A percentile compares a stretch with the other conserved stretches of the same genome.
phyloP scores from a whole-genome alignment of 306 rosid genomes.

The Castanea crenata region DNA sequence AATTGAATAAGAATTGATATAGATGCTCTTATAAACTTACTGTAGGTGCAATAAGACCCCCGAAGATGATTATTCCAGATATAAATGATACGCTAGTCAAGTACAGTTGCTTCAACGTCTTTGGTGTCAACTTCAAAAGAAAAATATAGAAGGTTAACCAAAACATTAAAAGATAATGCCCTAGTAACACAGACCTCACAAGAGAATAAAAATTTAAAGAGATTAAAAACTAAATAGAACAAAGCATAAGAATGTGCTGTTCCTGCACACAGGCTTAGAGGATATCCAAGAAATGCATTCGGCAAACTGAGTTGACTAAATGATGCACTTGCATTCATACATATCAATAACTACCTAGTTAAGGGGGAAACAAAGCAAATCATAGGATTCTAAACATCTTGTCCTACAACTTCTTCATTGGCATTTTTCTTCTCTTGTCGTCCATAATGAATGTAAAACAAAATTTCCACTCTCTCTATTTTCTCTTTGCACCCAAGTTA shows the following conservation, averaged over 20 bases:
- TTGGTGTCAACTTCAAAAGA: slow-evolving; percentile 60
- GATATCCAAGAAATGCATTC: neutral
- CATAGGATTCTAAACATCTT: neutral
- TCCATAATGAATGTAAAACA: neutral
- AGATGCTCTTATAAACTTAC: slow-evolving; percentile 43
- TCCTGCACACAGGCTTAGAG: neutral
- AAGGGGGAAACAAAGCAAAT: too few relatives aligned
- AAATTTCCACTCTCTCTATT: neutral
- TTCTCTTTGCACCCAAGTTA: neutral
- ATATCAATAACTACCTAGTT: neutral
- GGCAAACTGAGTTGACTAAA: neutral
- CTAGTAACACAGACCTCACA: neutral
- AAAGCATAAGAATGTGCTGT: neutral
- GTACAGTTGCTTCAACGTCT: slow-evolving; percentile 81
- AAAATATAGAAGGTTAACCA: slow-evolving; percentile 19
- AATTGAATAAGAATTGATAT: neutral
- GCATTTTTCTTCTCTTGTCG: neutral
- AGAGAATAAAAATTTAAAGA: neutral
- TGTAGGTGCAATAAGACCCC: slow-evolving; percentile 88
- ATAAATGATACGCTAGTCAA: slow-evolving; percentile 63
- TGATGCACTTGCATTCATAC: neutral
- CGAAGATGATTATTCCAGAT: slow-evolving; percentile 75
- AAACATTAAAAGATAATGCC: slow-evolving; percentile 6
- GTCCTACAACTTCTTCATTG: neutral
- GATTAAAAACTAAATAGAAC: neutral